Evolutionary conservation across 2,329 filamentous ascomycete species (phyloP).

Genomic region (Ophiostoma piceae): DNA sequence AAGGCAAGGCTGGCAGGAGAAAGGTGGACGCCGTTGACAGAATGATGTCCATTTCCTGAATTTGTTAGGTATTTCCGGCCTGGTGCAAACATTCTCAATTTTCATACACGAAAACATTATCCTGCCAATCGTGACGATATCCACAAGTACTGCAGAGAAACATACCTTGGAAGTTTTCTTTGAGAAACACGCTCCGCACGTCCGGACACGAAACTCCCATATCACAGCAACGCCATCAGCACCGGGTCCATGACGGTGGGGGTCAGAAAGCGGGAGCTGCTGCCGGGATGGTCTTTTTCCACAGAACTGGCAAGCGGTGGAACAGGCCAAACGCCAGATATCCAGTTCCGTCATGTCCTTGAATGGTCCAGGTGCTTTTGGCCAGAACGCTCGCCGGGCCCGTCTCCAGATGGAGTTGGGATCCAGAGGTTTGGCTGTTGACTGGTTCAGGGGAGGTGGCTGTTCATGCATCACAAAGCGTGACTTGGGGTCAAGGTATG

Average conservation of each 20-base stretch:
- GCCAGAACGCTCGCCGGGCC: conserved; percentile 61
- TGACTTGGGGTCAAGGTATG: conserved; percentile 50
- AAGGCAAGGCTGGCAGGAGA: conserved; percentile 64
- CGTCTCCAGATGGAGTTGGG: conserved; percentile 66
- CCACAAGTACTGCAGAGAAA: not conserved
- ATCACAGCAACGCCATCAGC: conserved; percentile 55
- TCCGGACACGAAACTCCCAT: conserved; percentile 65
- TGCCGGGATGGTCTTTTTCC: conserved; percentile 35
- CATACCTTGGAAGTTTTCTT: conserved; percentile 60
- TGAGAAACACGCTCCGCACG: conserved; percentile 62
- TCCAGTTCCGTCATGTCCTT: conserved; percentile 60
- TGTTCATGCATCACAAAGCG: not conserved
- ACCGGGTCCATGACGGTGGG: conserved; percentile 59
- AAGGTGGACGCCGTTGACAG: conserved; percentile 54
- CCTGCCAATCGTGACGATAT: not conserved
- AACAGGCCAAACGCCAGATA: conserved; percentile 69
- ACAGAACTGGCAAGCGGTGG: conserved; percentile 64
- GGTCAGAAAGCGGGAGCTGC: conserved; percentile 34
- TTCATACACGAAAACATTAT: not conserved
- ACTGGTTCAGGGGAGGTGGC: not conserved
- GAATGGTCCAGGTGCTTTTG: conserved; percentile 64
- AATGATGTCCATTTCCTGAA: conserved; percentile 65
- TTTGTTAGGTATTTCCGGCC: conserved; percentile 16
- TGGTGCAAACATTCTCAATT: not conserved
- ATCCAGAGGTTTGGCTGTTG: conserved; percentile 35